Base-by-base conservation (phyloP, 257 asterid genomes). In the Linaria vulgaris region DNA sequence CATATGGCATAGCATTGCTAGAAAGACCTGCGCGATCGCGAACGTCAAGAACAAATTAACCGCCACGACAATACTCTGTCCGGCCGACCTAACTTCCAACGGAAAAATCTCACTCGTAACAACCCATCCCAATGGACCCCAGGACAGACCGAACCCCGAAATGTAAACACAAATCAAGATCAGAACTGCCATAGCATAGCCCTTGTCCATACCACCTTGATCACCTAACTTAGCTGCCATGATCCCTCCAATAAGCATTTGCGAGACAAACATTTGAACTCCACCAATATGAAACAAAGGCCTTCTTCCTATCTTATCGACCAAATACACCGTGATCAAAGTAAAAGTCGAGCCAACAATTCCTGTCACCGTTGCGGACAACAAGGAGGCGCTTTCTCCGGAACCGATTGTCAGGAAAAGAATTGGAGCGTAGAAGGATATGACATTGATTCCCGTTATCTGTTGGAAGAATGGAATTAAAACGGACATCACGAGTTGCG, bases 41-140 rank as follows among this genome's bases (percentile, higher is more conserved):
- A 59, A 59, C 4, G 65, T 59, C 23, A 43, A 39, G 7, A 20
- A n/a, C 19, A 59, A 27, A 7, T 41, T 59, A 14, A 39, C 17
- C 10, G 65, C 65, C 39, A 59, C 65, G 9, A 39, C 48, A 20
- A 59, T 58, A 44, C 63, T 58, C 23, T 58, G 63, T 11, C 48
- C 63, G 44, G 63, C 63, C 9, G 63, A 38, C 19, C 50, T 21
- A 12, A 58, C 44, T 37, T 58, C 63, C 48, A 45, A 13, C 4
- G 51, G 51, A 4, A 45, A 45, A 10, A 45, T 45, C 14, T 45
- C 51, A 45, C 51, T 44, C 7, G 50, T 58, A 3, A 58, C 47
- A 6, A 58, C 63, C 63, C 63, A 58, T 58, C 63, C 63, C 10
- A 58, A 11, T 31, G 63, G 63, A 19, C 63, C 63, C 63, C 63